Evolutionary conservation across 2,329 filamentous ascomycete genomes (phyloP).

Genomic region (Fusarium siculi): DNA sequence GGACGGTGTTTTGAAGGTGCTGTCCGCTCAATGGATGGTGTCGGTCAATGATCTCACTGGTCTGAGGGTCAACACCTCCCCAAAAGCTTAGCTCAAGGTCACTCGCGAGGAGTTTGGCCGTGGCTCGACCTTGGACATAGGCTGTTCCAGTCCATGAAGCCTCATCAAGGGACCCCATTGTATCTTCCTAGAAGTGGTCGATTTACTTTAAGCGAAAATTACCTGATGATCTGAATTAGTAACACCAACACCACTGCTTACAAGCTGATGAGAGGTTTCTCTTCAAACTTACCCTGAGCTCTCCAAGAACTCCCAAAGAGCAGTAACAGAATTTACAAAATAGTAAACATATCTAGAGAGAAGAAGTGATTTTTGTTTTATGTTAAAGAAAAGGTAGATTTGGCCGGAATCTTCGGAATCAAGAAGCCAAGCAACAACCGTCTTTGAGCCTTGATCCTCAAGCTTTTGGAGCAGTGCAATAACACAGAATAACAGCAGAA

Average conservation of each 20-base stretch:
- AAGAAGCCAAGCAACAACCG: neutral
- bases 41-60: constrained; percentile 55
- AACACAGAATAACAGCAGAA: neutral
- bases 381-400: neutral
- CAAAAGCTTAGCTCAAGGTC: constrained; percentile 55
- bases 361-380: too few relatives aligned
- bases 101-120: constrained; percentile 45
- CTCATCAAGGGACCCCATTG: constrained; percentile 17
- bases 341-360: neutral
- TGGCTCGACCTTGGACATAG: constrained; percentile 40
- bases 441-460: neutral
- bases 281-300: neutral
- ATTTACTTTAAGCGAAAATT: neutral
- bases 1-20: constrained; percentile 46
- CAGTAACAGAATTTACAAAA: neutral
- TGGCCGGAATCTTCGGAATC: neutral
- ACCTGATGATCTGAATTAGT: neutral
- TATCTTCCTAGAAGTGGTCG: neutral
- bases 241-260: neutral
- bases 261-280: neutral
- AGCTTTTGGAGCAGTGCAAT: too few relatives aligned
- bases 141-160: constrained; percentile 18
- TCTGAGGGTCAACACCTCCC: constrained; percentile 55
- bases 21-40: constrained; percentile 54
- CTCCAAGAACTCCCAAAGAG: neutral